Percentiles rank a stretch among this genome's conserved stretches.
phyloP scores from a whole-genome alignment of 306 rosid genomes.

The Ormosia emarginata region DNA sequence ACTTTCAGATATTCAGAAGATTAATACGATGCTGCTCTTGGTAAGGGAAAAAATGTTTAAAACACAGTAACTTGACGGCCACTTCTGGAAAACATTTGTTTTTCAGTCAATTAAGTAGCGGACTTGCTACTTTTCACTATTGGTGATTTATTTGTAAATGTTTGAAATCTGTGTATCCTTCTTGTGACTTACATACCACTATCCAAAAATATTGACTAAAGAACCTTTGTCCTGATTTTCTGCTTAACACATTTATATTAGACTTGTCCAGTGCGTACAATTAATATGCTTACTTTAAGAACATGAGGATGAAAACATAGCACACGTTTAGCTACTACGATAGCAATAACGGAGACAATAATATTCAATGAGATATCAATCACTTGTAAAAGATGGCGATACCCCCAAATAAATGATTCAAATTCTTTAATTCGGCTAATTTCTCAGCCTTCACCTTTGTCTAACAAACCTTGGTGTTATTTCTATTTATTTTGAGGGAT shows the following conservation, averaged over 20 bases:
- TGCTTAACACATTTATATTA: neutral
- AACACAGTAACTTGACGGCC: neutral
- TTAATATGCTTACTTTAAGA: neutral
- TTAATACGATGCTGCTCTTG: neutral
- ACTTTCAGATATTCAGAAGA: neutral
- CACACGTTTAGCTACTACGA: neutral
- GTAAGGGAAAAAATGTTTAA: neutral
- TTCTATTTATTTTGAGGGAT: neutral
- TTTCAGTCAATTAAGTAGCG: neutral
- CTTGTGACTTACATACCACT: neutral
- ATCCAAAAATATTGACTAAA: neutral
- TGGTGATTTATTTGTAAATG: neutral
- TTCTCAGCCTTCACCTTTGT: neutral
- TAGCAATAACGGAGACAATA: neutral
- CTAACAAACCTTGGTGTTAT: neutral
- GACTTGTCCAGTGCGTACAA: neutral
- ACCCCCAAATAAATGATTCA: neutral
- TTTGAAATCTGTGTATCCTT: neutral
- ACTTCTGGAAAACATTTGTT: neutral
- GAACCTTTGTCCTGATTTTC: neutral
- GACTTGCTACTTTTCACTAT: neutral
- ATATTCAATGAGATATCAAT: neutral
- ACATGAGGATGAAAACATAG: neutral
- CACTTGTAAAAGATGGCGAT: neutral
- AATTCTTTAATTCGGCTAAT: neutral